Conservation (phyloP, 176 grass and related monocot species). For the Juncus inflexus region DNA sequence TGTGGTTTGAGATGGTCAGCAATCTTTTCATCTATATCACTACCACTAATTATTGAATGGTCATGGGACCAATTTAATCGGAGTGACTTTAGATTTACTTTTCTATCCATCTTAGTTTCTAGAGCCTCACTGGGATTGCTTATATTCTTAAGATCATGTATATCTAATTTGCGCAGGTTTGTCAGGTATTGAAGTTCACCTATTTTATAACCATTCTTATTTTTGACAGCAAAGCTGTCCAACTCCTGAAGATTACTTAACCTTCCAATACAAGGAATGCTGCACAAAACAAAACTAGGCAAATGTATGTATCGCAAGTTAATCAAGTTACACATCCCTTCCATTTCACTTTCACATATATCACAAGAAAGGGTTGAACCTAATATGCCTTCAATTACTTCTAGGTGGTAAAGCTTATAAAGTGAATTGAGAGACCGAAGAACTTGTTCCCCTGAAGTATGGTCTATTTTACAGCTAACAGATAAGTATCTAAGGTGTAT, state of each 20-base stretch:
- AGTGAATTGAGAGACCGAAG: neutral
- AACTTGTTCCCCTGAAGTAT: neutral
- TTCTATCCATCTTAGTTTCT: constrained; percentile 18
- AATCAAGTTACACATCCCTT: constrained; percentile 9
- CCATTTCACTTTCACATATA: neutral
- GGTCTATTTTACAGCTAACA: neutral
- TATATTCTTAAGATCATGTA: constrained; percentile 12
- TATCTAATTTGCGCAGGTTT: constrained; percentile 16
- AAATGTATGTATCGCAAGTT: constrained; percentile 13
- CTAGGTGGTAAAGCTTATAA: constrained; percentile 13
- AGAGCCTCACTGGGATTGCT: constrained; percentile 17
- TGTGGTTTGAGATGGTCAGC: constrained; percentile 27
- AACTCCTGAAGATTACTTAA: constrained; percentile 24
- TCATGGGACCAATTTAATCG: constrained; percentile 15
- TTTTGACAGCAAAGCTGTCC: neutral
- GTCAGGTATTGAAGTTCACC: constrained; percentile 17
- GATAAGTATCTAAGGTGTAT: constrained; percentile 17
- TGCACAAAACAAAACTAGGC: neutral
- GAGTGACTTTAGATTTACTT: constrained; percentile 20
- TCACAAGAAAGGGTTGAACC: neutral
- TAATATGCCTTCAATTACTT: neutral
- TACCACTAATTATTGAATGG: neutral
- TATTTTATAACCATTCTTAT: constrained; percentile 15
- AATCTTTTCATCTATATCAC: constrained; percentile 7
- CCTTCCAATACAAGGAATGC: constrained; percentile 1